A percentile compares a stretch with the other conserved stretches of the same genome.
Conservation (phyloP, 371 early-diverging fungal species). For the Haplosporangium sp. region DNA sequence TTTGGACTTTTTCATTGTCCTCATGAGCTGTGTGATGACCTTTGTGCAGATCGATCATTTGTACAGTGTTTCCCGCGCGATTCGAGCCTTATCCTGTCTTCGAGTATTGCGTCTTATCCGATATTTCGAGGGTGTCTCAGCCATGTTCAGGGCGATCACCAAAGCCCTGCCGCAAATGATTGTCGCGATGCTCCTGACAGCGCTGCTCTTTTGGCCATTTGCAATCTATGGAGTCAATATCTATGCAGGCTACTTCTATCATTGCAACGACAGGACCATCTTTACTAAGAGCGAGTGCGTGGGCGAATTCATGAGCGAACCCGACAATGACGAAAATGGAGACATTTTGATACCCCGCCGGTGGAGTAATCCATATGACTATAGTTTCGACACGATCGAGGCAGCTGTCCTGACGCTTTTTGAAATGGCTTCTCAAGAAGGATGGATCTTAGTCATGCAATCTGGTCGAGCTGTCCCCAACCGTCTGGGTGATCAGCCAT, state of each 20-base stretch:
- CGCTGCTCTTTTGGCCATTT: slow-evolving; percentile 63
- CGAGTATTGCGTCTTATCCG: slow-evolving; percentile 60
- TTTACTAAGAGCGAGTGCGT: slow-evolving; percentile 31
- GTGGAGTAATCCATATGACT: slow-evolving; percentile 65
- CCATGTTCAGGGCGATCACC: slow-evolving; percentile 59
- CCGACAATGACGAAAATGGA: slow-evolving; percentile 40
- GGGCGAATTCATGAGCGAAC: slow-evolving; percentile 58
- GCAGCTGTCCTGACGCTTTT: slow-evolving; percentile 59
- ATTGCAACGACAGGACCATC: slow-evolving; percentile 58
- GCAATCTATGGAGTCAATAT: slow-evolving; percentile 66
- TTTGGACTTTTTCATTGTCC: slow-evolving; percentile 55
- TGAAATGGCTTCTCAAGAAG: slow-evolving; percentile 68
- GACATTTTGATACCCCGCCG: slow-evolving; percentile 57
- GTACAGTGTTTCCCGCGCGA: slow-evolving; percentile 64
- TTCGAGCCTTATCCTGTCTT: slow-evolving; percentile 56
- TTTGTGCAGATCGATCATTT: slow-evolving; percentile 59
- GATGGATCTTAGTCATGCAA: slow-evolving; percentile 57
- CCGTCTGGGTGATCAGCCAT: slow-evolving; percentile 55
- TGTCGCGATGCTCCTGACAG: slow-evolving; percentile 58
- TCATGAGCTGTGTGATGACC: slow-evolving; percentile 56
- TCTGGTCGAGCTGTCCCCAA: slow-evolving; percentile 41
- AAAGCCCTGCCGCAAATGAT: slow-evolving; percentile 63
- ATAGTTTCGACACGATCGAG: slow-evolving; percentile 63
- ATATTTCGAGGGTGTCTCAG: slow-evolving; percentile 59
- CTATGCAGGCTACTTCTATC: slow-evolving; percentile 58